Evolutionary conservation across 2,329 filamentous ascomycete genomes (phyloP).

Genomic region (Acephala macrosclerotiorum): DNA sequence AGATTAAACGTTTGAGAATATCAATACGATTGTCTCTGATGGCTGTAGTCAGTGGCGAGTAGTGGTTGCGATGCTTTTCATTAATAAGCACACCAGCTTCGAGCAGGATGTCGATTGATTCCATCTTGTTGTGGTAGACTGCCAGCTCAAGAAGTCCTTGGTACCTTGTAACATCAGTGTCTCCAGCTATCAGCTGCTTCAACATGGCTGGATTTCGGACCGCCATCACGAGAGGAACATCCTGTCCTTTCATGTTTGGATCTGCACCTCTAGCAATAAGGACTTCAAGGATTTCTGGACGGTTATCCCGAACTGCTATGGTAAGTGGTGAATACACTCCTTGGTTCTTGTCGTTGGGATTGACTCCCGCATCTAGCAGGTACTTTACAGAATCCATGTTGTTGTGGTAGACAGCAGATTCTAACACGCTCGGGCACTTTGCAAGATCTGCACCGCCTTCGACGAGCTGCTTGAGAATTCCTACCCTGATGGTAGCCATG

Average conservation of each 20-base stretch:
- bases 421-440: conserved; percentile 6
- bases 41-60: neutral
- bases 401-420: conserved; percentile 2
- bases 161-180: neutral
- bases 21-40: conserved; percentile 8
- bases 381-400: conserved; percentile 2
- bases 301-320: conserved; percentile 11
- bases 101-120: conserved; percentile 10
- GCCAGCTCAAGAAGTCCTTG: conserved; percentile 9
- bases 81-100: conserved; percentile 7
- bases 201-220: neutral
- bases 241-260: conserved; percentile 13
- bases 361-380: conserved; percentile 11
- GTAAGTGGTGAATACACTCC: conserved; percentile 9
- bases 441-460: conserved; percentile 8
- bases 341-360: conserved; percentile 1
- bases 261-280: conserved; percentile 12
- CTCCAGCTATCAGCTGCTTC: neutral
- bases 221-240: conserved; percentile 5
- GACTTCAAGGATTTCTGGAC: neutral
- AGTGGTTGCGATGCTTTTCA: neutral
- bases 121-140: conserved; percentile 11
- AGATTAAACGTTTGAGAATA: neutral
- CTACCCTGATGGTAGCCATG: neutral
- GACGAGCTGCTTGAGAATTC: conserved; percentile 14